Evolutionary conservation across 1,284 basidiomycete genomes (phyloP).

Genomic region (Tilletia setariae): DNA sequence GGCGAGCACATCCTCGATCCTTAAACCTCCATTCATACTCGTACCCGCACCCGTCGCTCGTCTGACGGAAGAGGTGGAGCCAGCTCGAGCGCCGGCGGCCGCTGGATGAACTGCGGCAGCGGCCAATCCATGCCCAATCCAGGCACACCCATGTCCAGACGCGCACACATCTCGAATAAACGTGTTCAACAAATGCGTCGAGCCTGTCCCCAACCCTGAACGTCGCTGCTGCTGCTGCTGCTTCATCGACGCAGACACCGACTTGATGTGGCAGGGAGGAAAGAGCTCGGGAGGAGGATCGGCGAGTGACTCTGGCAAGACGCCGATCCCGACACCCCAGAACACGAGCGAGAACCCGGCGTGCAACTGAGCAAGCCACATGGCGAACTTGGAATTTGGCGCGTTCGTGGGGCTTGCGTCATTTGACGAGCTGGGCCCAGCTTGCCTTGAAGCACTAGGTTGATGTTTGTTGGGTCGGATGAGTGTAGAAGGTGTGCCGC

Average conservation of each 20-base stretch:
- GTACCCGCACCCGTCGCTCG: not conserved
- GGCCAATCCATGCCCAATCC: slow-evolving; percentile 9
- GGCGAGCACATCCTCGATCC: slow-evolving; percentile 7
- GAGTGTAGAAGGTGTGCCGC: not conserved
- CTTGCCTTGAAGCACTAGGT: not conserved
- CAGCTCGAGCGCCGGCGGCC: not conserved
- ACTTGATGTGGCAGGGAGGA: too few species aligned
- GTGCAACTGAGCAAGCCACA: slow-evolving; percentile 2
- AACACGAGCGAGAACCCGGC: slow-evolving; percentile 12
- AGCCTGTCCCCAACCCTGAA: not conserved
- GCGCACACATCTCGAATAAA: slow-evolving; percentile 1
- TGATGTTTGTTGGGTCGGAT: not conserved
- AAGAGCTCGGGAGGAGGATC: not conserved
- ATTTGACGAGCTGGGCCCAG: not conserved
- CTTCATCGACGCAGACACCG: too few species aligned
- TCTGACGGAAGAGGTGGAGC: not conserved
- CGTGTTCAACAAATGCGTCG: not conserved
- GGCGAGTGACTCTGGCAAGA: not conserved
- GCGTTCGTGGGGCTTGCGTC: not conserved
- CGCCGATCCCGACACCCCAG: slow-evolving; percentile 7
- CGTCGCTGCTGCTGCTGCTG: not conserved
- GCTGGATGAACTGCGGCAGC: not conserved
- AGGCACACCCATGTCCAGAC: slow-evolving; percentile 8
- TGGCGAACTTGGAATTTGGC: not conserved
- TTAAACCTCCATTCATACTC: not conserved